Base-by-base conservation (phyloP, 495 filamentous ascomycete genomes). In the Aspergillus avenaceus region DNA sequence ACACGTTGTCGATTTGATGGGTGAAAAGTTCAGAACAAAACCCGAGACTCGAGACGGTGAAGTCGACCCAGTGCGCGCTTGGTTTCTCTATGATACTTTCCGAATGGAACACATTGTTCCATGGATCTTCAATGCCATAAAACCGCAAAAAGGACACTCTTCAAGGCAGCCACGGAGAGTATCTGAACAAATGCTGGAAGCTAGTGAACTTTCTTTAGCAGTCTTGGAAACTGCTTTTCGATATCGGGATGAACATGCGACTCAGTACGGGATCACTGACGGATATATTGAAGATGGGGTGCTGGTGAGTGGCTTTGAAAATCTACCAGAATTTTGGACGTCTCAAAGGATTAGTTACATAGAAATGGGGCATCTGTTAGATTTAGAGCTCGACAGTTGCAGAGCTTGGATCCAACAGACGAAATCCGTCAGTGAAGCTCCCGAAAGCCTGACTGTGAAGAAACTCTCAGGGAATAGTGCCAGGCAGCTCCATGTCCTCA, bases 311-410 rank as follows among this genome's bases (percentile, higher is more conserved):
- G 72, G 75, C 29, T 88, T 84, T 59, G 70, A 83, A 25, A 80
- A 72, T 4, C 72, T 96, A 14, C 83, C 86, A 14, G 82, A 87
- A 40, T 83, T 87, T 47, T 97, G 91, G 91, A 95, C 88, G 4
- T 87, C 85, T 8, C 56, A 62, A 19, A 57, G 45, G 37, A 64
- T 71, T 38, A 63, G 64, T 9, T 76, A 74, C 48, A 56, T 61
- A 28, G 73, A 74, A 53, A 82, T 77, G 21, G 69, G 74, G 2
- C 82, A 83, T 41, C 47, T 76, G 18, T 59, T 76, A 37, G 69
- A 76, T 44, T 59, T 70, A 42, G 70, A 76, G 45, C 62, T 74
- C 13, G 73, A 73, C 24, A 73, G 63, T 31, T 69, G 65, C 55
- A 69, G 65, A 19, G 61, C 64, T 24, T 74, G 67, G 70, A 66